phyloP scores from a whole-genome alignment of 805 yeast genomes.

The Cyberlindnera bimundalis region DNA sequence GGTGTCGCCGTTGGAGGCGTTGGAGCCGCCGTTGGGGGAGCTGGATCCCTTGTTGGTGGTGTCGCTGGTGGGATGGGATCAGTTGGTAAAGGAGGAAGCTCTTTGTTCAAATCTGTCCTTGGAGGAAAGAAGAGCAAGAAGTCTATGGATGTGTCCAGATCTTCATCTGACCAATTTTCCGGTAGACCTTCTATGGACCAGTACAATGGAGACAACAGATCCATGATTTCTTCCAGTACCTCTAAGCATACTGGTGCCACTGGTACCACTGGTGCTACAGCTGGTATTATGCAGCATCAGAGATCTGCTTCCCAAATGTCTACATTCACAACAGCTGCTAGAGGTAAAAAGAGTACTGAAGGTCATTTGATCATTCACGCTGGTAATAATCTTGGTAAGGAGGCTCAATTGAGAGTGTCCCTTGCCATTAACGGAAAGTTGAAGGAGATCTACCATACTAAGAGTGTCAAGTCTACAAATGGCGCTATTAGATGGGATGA shows the following conservation, averaged over 20 bases:
- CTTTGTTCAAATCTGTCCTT: conserved; percentile 33
- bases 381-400: conserved; percentile 40
- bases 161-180: conserved; percentile 19
- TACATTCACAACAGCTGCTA: conserved; percentile 21
- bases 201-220: conserved; percentile 6
- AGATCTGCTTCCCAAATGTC: conserved; percentile 24
- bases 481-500: conserved; percentile 59
- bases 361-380: conserved; percentile 54
- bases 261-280: conserved; percentile 7
- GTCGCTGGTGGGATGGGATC: conserved; percentile 48
- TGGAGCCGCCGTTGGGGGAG: conserved; percentile 45
- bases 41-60: conserved; percentile 42
- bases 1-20: conserved; percentile 39
- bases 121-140: conserved; percentile 29
- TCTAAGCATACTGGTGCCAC: not conserved
- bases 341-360: conserved; percentile 20
- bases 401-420: conserved; percentile 51
- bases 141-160: conserved; percentile 35
- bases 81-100: conserved; percentile 43
- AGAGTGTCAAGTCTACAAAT: conserved; percentile 46
- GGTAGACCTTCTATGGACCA: conserved; percentile 10
- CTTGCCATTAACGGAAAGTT: conserved; percentile 42
- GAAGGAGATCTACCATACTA: conserved; percentile 65
- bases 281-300: conserved; percentile 14
- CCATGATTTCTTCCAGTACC: conserved; percentile 6